Percentiles rank a stretch among this genome's conserved stretches.
Conservation (phyloP, 805 yeast genomes). For the Saccharomyces jurei region DNA sequence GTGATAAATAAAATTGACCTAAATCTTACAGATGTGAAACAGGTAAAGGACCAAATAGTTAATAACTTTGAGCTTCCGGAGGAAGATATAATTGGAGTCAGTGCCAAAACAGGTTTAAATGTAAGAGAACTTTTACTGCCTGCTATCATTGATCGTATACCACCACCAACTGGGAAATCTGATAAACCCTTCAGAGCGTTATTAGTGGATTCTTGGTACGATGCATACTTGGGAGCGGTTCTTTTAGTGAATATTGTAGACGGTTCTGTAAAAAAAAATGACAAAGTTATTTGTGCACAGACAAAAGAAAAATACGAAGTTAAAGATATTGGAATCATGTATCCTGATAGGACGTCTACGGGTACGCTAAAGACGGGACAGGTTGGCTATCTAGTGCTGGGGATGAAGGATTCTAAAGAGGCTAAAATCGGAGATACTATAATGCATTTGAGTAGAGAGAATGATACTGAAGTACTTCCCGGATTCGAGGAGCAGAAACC, state of each 20-base stretch:
- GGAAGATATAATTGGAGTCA: constrained; percentile 70
- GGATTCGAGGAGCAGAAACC: constrained; percentile 97
- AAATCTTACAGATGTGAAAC: constrained; percentile 68
- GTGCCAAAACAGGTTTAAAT: constrained; percentile 86
- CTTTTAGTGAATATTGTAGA: constrained; percentile 78
- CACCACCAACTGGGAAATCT: constrained; percentile 58
- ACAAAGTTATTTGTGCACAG: constrained; percentile 68
- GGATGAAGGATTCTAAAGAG: constrained; percentile 80
- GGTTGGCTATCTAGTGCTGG: constrained; percentile 90
- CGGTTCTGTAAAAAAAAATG: constrained; percentile 69
- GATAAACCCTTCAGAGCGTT: constrained; percentile 50
- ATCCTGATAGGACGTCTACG: constrained; percentile 73
- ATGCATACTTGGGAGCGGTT: constrained; percentile 84
- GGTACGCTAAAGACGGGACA: constrained; percentile 74
- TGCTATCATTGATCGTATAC: constrained; percentile 70
- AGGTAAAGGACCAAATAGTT: constrained; percentile 79
- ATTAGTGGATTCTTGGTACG: constrained; percentile 97
- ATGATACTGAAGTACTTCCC: constrained; percentile 68
- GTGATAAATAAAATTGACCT: constrained; percentile 88
- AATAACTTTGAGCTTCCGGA: constrained; percentile 70
- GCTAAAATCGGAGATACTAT: constrained; percentile 91
- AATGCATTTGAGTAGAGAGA: constrained; percentile 45
- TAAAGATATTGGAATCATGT: constrained; percentile 91
- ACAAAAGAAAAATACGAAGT: constrained; percentile 73
- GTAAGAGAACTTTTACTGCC: constrained; percentile 69